Percentiles rank a stretch among this genome's conserved stretches.
Conservation (phyloP, 306 rosid genomes). For the Pueraria montana region DNA sequence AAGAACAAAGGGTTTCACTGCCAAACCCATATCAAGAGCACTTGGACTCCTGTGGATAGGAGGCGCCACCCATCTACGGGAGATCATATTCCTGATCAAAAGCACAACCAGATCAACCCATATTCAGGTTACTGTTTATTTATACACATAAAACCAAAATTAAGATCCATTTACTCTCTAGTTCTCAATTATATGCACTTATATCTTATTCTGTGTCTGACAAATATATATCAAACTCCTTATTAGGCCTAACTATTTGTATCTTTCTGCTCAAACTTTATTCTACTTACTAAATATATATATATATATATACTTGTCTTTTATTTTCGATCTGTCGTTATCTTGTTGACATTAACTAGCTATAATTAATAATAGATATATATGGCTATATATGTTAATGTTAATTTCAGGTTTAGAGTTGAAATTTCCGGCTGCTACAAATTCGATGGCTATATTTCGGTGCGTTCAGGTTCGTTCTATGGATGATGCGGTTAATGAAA, state of each 20-base stretch:
- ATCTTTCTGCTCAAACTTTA: no score
- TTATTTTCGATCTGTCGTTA: no score
- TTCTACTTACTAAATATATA: no score
- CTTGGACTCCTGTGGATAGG: slow-evolving; percentile 69
- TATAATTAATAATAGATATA: no score
- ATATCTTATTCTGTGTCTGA: neutral
- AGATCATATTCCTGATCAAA: slow-evolving; percentile 35
- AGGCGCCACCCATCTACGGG: slow-evolving; percentile 34
- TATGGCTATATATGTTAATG: neutral
- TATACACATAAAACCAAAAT: neutral
- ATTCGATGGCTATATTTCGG: slow-evolving; percentile 57
- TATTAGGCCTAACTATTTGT: neutral
- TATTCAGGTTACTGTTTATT: slow-evolving; percentile 42
- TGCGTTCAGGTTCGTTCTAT: slow-evolving; percentile 61
- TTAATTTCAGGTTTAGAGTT: slow-evolving; percentile 50
- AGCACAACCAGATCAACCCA: slow-evolving; percentile 47
- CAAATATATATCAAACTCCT: neutral
- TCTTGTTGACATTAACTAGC: neutral
- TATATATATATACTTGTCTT: no score
- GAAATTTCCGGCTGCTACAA: slow-evolving; percentile 63
- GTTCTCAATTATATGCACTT: neutral
- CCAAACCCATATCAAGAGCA: slow-evolving; percentile 74
- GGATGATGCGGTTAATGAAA: slow-evolving; percentile 56
- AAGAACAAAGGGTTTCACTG: slow-evolving; percentile 72
- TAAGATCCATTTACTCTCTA: neutral